Evolutionary conservation across 1,139 yeast species (phyloP).

Genomic region (Tardiomyces digboiensis): DNA sequence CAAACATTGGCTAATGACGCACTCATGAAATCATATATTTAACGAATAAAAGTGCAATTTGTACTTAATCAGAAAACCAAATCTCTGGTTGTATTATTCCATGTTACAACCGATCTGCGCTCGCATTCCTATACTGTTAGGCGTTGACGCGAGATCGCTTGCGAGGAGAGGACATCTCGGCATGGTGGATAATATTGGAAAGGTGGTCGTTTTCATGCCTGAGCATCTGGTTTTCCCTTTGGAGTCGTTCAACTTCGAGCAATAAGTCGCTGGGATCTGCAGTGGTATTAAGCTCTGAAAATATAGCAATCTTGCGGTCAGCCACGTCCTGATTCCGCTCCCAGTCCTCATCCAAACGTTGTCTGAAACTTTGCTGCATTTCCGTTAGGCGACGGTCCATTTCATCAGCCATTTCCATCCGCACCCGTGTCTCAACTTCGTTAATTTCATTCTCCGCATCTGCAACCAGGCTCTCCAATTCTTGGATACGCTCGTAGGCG

Average conservation of each 20-base stretch:
- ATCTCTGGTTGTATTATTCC: too few relatives aligned
- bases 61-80: too few relatives aligned
- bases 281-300: constrained; percentile 2
- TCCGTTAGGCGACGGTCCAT: constrained; percentile 25
- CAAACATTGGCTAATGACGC: too few relatives aligned
- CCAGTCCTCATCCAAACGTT: constrained; percentile 18
- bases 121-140: too few relatives aligned
- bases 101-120: too few relatives aligned
- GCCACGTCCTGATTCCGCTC: constrained; percentile 16
- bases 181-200: background rate
- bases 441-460: constrained; percentile 15
- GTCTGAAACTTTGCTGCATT: constrained; percentile 17
- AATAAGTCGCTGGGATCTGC: background rate
- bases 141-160: background rate
- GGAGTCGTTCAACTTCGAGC: constrained; percentile 6
- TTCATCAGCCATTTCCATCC: constrained; percentile 25
- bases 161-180: background rate
- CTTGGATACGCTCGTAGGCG: background rate
- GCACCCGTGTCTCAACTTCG: constrained; percentile 22
- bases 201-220: constrained; percentile 2
- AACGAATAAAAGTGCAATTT: too few relatives aligned
- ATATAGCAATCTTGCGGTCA: constrained; percentile 16
- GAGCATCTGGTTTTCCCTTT: constrained; percentile 8
- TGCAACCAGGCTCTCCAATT: constrained; percentile 12
- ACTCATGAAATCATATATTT: too few relatives aligned